phyloP scores from a whole-genome alignment of 768 basidiomycete species.

The Leccinellum rugosiceps region DNA sequence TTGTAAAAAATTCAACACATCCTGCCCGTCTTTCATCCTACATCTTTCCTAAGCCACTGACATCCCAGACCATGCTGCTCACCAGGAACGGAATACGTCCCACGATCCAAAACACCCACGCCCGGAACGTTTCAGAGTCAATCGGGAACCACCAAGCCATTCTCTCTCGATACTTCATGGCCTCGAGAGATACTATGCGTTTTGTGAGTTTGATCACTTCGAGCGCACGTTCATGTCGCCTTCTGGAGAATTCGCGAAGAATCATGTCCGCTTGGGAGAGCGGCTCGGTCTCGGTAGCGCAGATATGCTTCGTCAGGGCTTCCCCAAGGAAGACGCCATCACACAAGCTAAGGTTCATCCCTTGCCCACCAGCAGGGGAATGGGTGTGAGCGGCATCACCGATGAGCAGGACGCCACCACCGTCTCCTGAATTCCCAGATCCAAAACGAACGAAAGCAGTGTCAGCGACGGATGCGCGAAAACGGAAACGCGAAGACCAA shows the following conservation, averaged over 20 bases:
- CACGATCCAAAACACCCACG: constrained; percentile 20
- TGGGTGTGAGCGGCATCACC: constrained; percentile 53
- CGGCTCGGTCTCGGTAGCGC: constrained; percentile 6
- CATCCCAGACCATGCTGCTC: constrained; percentile 13
- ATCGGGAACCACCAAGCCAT: constrained; percentile 25
- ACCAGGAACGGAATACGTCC: constrained; percentile 16
- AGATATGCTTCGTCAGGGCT: constrained; percentile 36
- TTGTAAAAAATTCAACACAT: too few species aligned
- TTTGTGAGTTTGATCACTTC: constrained; percentile 42
- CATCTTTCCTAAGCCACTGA: too few species aligned
- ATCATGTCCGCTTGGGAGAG: constrained; percentile 27
- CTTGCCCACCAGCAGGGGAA: constrained; percentile 51
- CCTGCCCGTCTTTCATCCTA: too few species aligned
- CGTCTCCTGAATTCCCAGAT: background rate
- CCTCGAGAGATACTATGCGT: constrained; percentile 22
- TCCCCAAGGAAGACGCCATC: constrained; percentile 48
- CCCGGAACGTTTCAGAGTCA: constrained; percentile 25
- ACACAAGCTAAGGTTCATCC: constrained; percentile 54
- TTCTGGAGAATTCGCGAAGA: constrained; percentile 34
- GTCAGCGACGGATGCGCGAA: too few species aligned
- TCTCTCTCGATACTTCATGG: constrained; percentile 19
- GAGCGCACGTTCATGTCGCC: constrained; percentile 39
- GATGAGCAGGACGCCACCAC: constrained; percentile 27
- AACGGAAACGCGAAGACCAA: constrained; percentile 36
- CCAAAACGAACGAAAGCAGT: constrained; percentile 18